Evolutionary conservation across 2,329 filamentous ascomycete genomes (phyloP).

Genomic region (Furcasterigmium sp.): DNA sequence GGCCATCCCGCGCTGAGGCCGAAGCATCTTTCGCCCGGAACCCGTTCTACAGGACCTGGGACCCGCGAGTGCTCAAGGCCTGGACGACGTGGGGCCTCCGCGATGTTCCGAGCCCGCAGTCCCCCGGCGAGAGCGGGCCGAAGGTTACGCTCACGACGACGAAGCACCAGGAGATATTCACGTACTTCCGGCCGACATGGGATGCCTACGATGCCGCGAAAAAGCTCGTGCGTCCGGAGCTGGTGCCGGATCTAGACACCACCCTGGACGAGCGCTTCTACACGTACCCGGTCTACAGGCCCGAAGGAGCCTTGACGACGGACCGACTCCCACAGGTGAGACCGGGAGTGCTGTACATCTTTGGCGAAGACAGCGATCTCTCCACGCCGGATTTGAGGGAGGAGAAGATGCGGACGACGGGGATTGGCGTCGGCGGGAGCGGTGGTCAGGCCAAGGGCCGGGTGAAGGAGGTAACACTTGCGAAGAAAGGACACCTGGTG

Average conservation of each 20-base stretch:
- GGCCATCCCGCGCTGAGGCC: slow-evolving; percentile 72
- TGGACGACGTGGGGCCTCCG: slow-evolving; percentile 73
- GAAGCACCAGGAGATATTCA: slow-evolving; percentile 84
- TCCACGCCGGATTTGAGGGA: slow-evolving; percentile 42
- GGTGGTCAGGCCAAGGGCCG: slow-evolving; percentile 58
- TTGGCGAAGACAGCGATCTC: slow-evolving; percentile 56
- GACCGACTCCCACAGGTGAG: slow-evolving; percentile 53
- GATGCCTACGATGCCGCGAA: slow-evolving; percentile 33
- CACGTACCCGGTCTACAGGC: slow-evolving; percentile 58
- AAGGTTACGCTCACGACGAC: slow-evolving; percentile 72
- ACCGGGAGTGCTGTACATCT: slow-evolving; percentile 64
- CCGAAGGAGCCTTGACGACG: slow-evolving; percentile 56
- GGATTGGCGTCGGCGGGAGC: slow-evolving; percentile 61
- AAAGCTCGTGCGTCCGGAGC: slow-evolving; percentile 31
- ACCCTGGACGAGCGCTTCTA: slow-evolving; percentile 26
- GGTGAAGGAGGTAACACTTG: slow-evolving; percentile 60
- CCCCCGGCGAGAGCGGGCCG: slow-evolving; percentile 36
- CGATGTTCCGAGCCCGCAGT: slow-evolving; percentile 59
- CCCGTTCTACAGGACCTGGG: slow-evolving; percentile 79
- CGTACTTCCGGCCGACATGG: slow-evolving; percentile 61
- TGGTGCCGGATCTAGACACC: slow-evolving; percentile 40
- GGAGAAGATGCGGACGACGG: slow-evolving; percentile 59
- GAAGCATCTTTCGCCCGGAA: slow-evolving; percentile 59
- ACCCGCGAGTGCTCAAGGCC: slow-evolving; percentile 68
- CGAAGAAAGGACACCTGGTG: slow-evolving; percentile 70